These are phyloP conservation scores for Anaeramoeba ignava DNA, from an alignment of 78 protist genomes.

Conservation along the genomic window DNA sequence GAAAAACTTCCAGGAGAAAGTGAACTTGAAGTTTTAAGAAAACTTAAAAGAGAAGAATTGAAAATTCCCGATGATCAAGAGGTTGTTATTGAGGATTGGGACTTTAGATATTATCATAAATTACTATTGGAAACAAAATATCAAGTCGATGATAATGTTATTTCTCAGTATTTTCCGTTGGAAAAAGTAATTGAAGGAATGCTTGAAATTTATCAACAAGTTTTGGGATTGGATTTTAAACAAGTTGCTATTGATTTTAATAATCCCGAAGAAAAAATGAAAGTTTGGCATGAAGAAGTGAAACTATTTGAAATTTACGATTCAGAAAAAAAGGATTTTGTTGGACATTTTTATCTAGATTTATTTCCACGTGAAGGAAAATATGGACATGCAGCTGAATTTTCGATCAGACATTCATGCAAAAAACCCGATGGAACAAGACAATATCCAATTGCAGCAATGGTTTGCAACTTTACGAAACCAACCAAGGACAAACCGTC, in stretches of 20 bases:
- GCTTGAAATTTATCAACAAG: constrained; percentile 28
- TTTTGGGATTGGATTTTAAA: constrained; percentile 22
- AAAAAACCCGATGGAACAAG: neutral
- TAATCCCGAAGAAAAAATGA: too few relatives aligned
- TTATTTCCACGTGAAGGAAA: constrained; percentile 43
- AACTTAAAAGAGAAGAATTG: neutral
- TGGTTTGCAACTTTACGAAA: constrained; percentile 28
- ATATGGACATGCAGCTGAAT: constrained; percentile 1
- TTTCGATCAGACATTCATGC: neutral
- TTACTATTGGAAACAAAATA: constrained; percentile 21
- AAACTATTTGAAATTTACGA: neutral
- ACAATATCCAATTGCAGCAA: constrained; percentile 23
- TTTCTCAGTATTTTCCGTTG: constrained; percentile 39
- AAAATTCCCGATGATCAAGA: neutral
- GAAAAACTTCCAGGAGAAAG: neutral
- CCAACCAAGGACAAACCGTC: constrained; percentile 22
- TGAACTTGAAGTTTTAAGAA: neutral
- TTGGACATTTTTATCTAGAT: constrained; percentile 50
- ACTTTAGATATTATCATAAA: constrained; percentile 23
- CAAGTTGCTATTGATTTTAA: too few relatives aligned
- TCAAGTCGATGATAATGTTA: constrained; percentile 25
- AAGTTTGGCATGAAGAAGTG: constrained; percentile 14
- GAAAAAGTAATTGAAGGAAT: constrained; percentile 19
- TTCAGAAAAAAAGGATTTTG: neutral
- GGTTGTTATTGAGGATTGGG: constrained; percentile 27